Evolutionary conservation across 1,284 basidiomycete species (phyloP).

Genomic region (Ustilago sp.): DNA sequence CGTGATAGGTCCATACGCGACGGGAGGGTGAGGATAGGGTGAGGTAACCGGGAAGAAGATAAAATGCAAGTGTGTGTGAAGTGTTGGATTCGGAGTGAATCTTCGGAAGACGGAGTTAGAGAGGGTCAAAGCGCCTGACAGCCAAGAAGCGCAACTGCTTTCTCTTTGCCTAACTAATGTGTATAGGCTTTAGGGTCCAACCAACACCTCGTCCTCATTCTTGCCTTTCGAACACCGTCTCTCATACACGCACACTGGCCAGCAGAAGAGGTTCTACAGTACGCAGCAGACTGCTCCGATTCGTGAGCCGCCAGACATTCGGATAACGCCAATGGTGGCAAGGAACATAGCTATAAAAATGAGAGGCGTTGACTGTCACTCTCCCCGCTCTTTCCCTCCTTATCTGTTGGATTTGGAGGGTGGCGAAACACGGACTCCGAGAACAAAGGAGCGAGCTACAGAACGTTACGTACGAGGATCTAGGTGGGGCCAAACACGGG

Average conservation of each 20-base stretch:
- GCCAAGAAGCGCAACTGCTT: neutral
- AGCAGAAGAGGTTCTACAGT: too few relatives aligned
- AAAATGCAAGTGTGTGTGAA: neutral
- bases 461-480: too few relatives aligned
- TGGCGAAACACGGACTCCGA: too few relatives aligned
- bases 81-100: neutral
- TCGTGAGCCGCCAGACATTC: conserved; percentile 47
- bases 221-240: neutral
- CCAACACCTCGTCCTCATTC: neutral
- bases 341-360: conserved; percentile 33
- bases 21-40: too few relatives aligned
- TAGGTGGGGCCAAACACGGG: too few relatives aligned
- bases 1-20: too few relatives aligned
- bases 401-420: too few relatives aligned
- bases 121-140: neutral
- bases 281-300: conserved; percentile 35
- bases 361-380: too few relatives aligned
- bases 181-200: conserved; percentile 1
- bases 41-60: neutral
- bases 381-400: too few relatives aligned
- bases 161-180: neutral
- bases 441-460: too few relatives aligned
- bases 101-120: conserved; percentile 1
- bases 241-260: neutral
- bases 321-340: conserved; percentile 52